Evolutionary conservation across 2,329 filamentous ascomycete genomes (phyloP), one percentile per base, ranked within the genome.

Genomic region (Fusarium humuli): DNA sequence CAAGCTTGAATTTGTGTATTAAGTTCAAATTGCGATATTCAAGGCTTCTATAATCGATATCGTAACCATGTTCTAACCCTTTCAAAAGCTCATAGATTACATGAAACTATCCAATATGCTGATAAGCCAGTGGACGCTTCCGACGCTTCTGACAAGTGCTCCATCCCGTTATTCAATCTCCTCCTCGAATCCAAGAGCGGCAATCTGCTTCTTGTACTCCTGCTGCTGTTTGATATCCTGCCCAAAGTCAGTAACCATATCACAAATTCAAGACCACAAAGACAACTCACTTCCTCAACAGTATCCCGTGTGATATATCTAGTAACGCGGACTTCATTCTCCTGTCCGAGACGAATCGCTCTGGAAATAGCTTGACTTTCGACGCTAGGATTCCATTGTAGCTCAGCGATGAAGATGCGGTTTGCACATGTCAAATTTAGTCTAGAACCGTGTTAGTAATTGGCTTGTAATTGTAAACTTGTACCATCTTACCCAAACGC

Each of bases 321-420:
- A 1, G 77, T 82, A 1, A 87, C 80, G 0, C 73, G 59, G 0
- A 88, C 85, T 12, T 80, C 56, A 7, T 79, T 68, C 3, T 74
- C 69, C 61, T 87, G 86, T 0, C 84, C 83, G 1, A 87, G 75
- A 0, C 85, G 80, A 5, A 85, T 74, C 0, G 83, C 84, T 13
- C 85, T 77, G 1, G 80, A 84, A 14, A 88, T 82, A 0, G 85
- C 86, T 57, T 88, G 86, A 14, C 80, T 81, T 61, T 87, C 86
- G 0, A 86, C 81, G 4, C 80, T 82, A 0, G 85, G 85, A 41
- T 87, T 88, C 85, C 85, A 88, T 27, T 88, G 86, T 0, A 84
- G 81, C 52, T 88, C 86, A 0, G 87, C 75, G 5, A 88, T 81
- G 61, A 84, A 85, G 0, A 88, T 81, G 0, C 81, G 79, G 45